These are phyloP conservation scores for Pythium scleroteichum DNA, from an alignment of 352 stramenopile genomes.

Conservation along the genomic window DNA sequence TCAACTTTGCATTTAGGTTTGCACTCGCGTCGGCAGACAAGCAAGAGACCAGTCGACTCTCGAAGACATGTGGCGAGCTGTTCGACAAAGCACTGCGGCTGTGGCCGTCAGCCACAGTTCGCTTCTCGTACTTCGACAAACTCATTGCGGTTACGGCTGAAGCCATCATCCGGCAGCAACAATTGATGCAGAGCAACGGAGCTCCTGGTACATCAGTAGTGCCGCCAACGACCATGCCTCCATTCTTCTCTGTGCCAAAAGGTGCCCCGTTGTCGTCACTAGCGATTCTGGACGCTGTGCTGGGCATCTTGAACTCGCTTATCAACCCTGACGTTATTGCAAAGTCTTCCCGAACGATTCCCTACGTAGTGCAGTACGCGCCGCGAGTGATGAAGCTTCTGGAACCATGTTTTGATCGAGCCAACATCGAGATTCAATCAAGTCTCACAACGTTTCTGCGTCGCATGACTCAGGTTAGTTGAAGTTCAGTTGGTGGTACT, in stretches of 20 bases:
- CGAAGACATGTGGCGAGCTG: slow-evolving; percentile 87
- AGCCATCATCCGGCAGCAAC: slow-evolving; percentile 61
- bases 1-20: slow-evolving; percentile 92
- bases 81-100: slow-evolving; percentile 86
- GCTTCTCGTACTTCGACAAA: slow-evolving; percentile 91
- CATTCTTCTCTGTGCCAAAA: slow-evolving; percentile 82
- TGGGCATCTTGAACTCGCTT: slow-evolving; percentile 86
- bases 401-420: slow-evolving; percentile 86
- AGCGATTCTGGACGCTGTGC: slow-evolving; percentile 85
- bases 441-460: slow-evolving; percentile 68
- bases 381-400: slow-evolving; percentile 89
- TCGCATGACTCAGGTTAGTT: slow-evolving; percentile 70
- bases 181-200: slow-evolving; percentile 8
- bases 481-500: background rate
- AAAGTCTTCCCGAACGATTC: slow-evolving; percentile 68
- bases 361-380: slow-evolving; percentile 88
- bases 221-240: slow-evolving; percentile 62
- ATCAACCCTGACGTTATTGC: slow-evolving; percentile 73
- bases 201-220: slow-evolving; percentile 23
- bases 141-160: slow-evolving; percentile 89
- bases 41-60: slow-evolving; percentile 84
- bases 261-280: slow-evolving; percentile 80
- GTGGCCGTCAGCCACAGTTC: slow-evolving; percentile 85
- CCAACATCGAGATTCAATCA: slow-evolving; percentile 78
- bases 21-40: slow-evolving; percentile 88